phyloP scores from a whole-genome alignment of 2,329 filamentous ascomycete species.

The Alternaria sp. region DNA sequence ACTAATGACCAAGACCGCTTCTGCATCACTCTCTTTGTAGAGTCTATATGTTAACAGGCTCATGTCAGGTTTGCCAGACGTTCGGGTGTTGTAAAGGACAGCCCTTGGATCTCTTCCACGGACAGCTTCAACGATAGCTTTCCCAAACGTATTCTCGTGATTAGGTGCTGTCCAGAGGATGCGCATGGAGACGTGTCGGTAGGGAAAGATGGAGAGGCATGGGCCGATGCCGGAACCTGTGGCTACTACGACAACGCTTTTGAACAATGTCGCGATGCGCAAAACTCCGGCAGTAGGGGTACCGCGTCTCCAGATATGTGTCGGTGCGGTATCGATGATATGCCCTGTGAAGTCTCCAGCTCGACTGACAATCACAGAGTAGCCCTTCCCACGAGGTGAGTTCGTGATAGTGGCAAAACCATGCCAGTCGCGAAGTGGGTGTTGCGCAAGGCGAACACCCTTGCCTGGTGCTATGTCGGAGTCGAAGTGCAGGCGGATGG shows the following conservation, averaged over 20 bases:
- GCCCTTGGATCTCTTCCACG: conserved; percentile 67
- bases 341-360: conserved; percentile 52
- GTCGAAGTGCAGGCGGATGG: conserved; percentile 69
- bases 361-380: conserved; percentile 49
- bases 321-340: conserved; percentile 44
- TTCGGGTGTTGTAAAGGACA: conserved; percentile 72
- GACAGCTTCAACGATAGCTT: conserved; percentile 67
- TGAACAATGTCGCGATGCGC: conserved; percentile 49
- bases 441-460: conserved; percentile 43
- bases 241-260: conserved; percentile 49
- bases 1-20: conserved; percentile 77
- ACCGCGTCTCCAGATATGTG: conserved; percentile 50
- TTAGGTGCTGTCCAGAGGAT: conserved; percentile 76
- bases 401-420: conserved; percentile 54
- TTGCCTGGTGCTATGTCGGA: conserved; percentile 46
- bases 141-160: conserved; percentile 71
- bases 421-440: conserved; percentile 50
- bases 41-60: conserved; percentile 65
- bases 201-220: conserved; percentile 62
- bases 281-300: conserved; percentile 50
- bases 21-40: conserved; percentile 61
- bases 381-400: conserved; percentile 37
- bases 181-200: conserved; percentile 60
- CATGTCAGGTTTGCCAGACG: conserved; percentile 70
- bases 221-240: conserved; percentile 53